phyloP scores from a whole-genome alignment of 2,329 filamentous ascomycete genomes.

The Ceratocystis destructans region DNA sequence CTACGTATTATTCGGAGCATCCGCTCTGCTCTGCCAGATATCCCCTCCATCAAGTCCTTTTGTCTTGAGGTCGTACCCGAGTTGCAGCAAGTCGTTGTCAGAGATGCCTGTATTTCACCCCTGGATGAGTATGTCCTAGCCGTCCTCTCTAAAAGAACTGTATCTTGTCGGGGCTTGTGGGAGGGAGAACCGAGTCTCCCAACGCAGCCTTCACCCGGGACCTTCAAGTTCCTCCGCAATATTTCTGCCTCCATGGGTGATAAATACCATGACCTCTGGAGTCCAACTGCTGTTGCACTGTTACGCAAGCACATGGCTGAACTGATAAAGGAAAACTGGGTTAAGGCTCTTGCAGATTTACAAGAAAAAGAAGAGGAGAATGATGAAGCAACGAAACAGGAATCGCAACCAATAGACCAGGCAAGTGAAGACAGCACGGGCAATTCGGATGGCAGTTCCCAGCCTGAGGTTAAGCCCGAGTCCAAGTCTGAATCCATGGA shows the following conservation, averaged over 20 bases:
- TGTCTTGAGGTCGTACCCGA: conserved; percentile 46
- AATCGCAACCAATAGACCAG: background rate
- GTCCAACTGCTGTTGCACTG: conserved; percentile 45
- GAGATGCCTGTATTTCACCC: conserved; percentile 36
- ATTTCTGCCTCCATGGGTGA: conserved; percentile 54
- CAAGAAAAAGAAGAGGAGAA: conserved; percentile 20
- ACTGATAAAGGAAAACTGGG: conserved; percentile 39
- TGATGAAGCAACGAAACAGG: conserved; percentile 11
- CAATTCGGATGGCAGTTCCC: background rate
- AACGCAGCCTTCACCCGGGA: conserved; percentile 59
- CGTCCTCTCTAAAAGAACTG: conserved; percentile 32
- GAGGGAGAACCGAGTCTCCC: conserved; percentile 64
- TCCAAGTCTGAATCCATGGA: background rate
- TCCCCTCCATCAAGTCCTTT: conserved; percentile 39
- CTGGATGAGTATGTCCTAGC: conserved; percentile 35
- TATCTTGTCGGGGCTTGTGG: conserved; percentile 59
- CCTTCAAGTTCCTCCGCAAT: conserved; percentile 57
- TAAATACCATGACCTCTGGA: conserved; percentile 71
- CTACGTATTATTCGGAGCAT: conserved; percentile 64
- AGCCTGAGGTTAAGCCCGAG: background rate
- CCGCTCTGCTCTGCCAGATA: conserved; percentile 47
- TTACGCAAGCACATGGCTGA: conserved; percentile 47
- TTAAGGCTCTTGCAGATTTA: conserved; percentile 28
- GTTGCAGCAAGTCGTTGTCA: conserved; percentile 50
- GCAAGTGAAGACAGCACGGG: conserved; percentile 6